These are phyloP conservation scores for Gossypium mustelinum DNA, from an alignment of 345 rosid species.

Conservation along the genomic window DNA sequence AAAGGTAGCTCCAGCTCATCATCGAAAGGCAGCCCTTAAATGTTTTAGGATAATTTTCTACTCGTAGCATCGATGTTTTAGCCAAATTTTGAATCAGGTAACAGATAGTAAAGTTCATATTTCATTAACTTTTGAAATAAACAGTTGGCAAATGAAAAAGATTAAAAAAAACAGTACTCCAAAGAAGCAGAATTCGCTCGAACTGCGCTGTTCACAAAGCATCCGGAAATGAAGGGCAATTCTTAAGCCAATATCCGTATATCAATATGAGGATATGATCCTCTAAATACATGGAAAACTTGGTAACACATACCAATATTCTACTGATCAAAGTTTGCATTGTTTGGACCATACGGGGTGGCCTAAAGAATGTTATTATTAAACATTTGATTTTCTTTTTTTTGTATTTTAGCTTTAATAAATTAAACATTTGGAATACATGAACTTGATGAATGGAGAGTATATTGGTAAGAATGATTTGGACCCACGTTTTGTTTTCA, in stretches of 20 bases:
- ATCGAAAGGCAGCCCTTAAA: too few species aligned
- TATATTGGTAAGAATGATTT: not conserved
- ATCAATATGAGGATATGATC: not conserved
- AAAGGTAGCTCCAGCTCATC: too few species aligned
- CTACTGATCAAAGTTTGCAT: not conserved
- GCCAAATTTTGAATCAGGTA: too few species aligned
- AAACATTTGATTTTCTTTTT: too few species aligned
- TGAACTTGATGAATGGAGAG: too few species aligned
- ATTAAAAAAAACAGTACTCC: not conserved
- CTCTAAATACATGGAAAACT: not conserved
- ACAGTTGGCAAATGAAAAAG: too few species aligned
- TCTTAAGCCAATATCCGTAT: not conserved
- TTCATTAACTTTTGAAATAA: too few species aligned
- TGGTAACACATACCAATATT: not conserved
- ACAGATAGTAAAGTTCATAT: too few species aligned
- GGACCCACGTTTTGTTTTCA: constrained; percentile 1
- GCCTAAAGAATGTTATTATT: constrained; percentile 39
- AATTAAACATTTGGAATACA: too few species aligned
- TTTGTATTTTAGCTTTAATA: too few species aligned
- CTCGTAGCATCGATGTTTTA: too few species aligned
- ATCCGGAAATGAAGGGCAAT: constrained; percentile 86
- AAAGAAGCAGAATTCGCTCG: constrained; percentile 55
- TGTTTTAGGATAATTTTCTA: too few species aligned
- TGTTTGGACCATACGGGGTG: constrained; percentile 46
- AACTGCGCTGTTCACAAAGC: constrained; percentile 65